Conservation (phyloP, 2,329 filamentous ascomycete species). For the Aspergillus niger region DNA sequence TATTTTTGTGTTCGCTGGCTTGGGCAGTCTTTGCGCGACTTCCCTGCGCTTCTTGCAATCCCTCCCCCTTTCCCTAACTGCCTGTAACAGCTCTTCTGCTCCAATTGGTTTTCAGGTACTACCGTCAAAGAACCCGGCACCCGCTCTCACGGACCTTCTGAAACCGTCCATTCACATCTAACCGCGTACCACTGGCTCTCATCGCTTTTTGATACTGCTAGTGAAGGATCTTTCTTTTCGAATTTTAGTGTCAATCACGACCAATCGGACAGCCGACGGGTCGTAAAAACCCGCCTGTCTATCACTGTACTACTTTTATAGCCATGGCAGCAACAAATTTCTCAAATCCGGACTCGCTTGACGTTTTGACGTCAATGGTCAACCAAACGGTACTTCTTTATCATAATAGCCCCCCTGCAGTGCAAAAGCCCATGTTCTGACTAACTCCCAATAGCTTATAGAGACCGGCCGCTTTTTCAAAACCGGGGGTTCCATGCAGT, state of each 20-base stretch:
- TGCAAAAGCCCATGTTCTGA: constrained; percentile 19
- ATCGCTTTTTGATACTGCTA: background rate
- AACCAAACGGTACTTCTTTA: constrained; percentile 38
- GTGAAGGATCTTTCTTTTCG: background rate
- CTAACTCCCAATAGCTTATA: constrained; percentile 38
- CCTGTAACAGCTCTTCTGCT: background rate
- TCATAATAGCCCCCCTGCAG: background rate
- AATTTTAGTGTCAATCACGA: background rate
- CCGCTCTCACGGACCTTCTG: background rate
- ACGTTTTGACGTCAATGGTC: constrained; percentile 37
- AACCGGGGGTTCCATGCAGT: constrained; percentile 37
- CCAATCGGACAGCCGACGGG: background rate
- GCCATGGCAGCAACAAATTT: constrained; percentile 26
- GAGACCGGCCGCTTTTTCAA: constrained; percentile 46
- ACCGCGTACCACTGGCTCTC: background rate
- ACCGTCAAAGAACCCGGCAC: background rate
- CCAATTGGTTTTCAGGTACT: background rate
- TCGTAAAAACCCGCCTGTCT: background rate
- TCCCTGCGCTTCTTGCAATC: background rate
- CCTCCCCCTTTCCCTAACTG: background rate
- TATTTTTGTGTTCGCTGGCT: background rate
- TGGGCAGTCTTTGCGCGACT: background rate
- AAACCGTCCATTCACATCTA: background rate
- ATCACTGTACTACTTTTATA: background rate
- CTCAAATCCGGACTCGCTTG: constrained; percentile 39